Base-by-base conservation (phyloP, 2,329 filamentous ascomycete genomes). In the Colletotrichum sp. region DNA sequence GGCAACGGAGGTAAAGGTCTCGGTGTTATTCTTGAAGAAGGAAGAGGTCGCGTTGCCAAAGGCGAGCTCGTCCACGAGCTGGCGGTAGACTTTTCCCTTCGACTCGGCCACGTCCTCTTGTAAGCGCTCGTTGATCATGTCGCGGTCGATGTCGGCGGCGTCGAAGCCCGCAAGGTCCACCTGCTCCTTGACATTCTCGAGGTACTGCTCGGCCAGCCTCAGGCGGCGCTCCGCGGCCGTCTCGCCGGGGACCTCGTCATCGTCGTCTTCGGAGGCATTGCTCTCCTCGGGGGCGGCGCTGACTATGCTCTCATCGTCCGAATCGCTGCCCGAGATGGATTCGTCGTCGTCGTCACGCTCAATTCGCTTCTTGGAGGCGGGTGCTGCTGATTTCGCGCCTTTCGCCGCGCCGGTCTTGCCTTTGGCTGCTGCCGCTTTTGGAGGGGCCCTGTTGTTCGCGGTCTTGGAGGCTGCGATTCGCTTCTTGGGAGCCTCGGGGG, bases 41-140 rank as follows among this genome's bases (percentile, higher is more conserved):
- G 92, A 92, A 81, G 94, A 91, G 18, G 89, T 88, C 47, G 94
- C 93, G 38, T 87, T 85, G 65, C 86, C 86, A 81, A 97, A 93
- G 75, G 93, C 91, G 76, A 98, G 88, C 77, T 94, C 90, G 27
- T 90, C 86, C 43, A 94, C 94, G 78, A 99, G 90, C 81, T 91
- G 91, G 66, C 95, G 91, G 85, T 98, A 98, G 64, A 98, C 90
- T 78, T 93, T 93, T 72, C 97, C 97, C 85, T 98, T 98, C 70
- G 91, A 91, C 85, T 98, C 97, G 66, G 97, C 93, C 57, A 97
- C 94, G 82, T 98, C 97, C 84, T 98, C 95, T 83, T 96, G 92
- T 78, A 99, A 86, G 78, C 96, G 89, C 83, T 98, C 94, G 55
- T 96, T 95, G 79, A 99, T 96, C 78, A 98, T 86, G 81, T 99